Evolutionary conservation across 1,284 basidiomycete species (phyloP).

Genomic region (Apiotrichum laibachii): DNA sequence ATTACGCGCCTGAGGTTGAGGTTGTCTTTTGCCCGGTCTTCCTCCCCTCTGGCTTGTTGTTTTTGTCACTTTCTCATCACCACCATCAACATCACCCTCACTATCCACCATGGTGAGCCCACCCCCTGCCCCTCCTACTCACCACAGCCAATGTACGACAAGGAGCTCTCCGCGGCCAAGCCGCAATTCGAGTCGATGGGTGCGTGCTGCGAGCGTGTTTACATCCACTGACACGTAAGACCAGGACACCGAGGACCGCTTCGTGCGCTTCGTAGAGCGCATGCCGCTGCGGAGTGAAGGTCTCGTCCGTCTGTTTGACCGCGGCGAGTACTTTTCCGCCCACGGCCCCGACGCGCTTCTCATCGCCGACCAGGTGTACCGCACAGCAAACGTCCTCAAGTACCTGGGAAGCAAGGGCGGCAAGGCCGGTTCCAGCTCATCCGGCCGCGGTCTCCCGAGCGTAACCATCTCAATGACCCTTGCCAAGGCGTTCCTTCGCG

Average conservation of each 20-base stretch:
- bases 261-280: conserved; percentile 68
- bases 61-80: neutral
- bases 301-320: conserved; percentile 79
- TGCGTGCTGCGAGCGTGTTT: neutral
- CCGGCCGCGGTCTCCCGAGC: conserved; percentile 60
- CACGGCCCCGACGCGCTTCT: conserved; percentile 86
- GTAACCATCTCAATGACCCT: conserved; percentile 75
- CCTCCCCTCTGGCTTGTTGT: neutral
- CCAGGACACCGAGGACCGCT: conserved; percentile 66
- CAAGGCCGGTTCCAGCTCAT: conserved; percentile 6
- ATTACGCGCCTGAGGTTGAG: conserved; percentile 2
- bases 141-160: conserved; percentile 48
- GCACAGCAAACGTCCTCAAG: conserved; percentile 80
- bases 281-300: conserved; percentile 58
- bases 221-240: conserved; percentile 43
- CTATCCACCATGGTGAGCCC: conserved; percentile 14
- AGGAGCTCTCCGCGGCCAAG: conserved; percentile 41
- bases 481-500: conserved; percentile 82
- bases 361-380: conserved; percentile 75
- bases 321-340: conserved; percentile 77
- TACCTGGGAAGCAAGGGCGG: conserved; percentile 57
- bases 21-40: neutral
- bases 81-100: neutral
- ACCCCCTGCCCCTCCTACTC: neutral
- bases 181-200: conserved; percentile 49